Base-by-base conservation (phyloP, 1,139 yeast genomes). In the Scheffersomyces titani region DNA sequence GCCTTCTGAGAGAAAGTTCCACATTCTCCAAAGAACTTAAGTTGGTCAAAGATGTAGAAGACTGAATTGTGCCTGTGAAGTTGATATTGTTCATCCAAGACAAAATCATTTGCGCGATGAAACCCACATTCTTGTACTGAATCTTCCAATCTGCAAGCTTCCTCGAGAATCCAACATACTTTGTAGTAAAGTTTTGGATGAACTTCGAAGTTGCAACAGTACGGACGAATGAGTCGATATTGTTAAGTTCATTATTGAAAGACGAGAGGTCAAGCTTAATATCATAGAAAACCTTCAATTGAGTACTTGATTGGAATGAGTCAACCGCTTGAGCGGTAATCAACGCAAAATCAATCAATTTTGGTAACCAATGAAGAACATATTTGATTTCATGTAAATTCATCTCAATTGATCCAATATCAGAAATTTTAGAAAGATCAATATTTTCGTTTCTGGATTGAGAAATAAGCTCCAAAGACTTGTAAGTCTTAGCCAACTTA, bases 291-390 rank as follows among this genome's bases (percentile, higher is more conserved):
- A 69, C 49, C 7, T 62, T 63, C 6, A 59, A 18, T 9, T 62
- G 51, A 3, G 57, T 55, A 5, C 58, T 36, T 4, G 50, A 54
- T 7, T 61, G 59, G 55, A 70, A 65, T 5, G 62, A 53, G 3
- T 60, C 55, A 7, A 63, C 56, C 6, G 72, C 61, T 9, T 64
- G 68, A 3, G 68, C 50, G 5, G 79, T 68, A 7, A 76, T 68
- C 19, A 73, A 66, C 1, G 86, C 83, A 67, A 80, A 85, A 36
- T 81, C 84, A 40, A 87, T 57, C 7, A 88, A 61, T 40, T 71
- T 73, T 47, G 88, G 86, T 20, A 86, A 62, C 84, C 86, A 83
- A 13, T 62, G 55, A 20, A 70, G 21, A 5, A 69, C 53, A 9
- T 53, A 52, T 20, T 58, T 59, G 44, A 73, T 67, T 13, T 56